Evolutionary conservation across 306 rosid species (phyloP).

Genomic region (Prunus davidiana): DNA sequence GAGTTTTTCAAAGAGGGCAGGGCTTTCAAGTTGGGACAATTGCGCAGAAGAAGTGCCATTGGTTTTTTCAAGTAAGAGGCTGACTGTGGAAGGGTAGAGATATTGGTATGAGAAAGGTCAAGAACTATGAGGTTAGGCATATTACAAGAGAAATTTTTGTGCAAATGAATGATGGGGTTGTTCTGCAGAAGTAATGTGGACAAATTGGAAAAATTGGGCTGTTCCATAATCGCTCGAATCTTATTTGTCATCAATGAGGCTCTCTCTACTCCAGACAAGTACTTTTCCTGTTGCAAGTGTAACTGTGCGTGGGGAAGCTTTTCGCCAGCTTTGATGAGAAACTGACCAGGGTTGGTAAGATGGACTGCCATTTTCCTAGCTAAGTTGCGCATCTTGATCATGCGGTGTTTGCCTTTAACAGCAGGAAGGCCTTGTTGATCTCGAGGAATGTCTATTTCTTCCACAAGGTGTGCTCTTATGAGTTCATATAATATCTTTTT

Average conservation of each 20-base stretch:
- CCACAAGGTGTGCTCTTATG: neutral
- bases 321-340: neutral
- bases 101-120: neutral
- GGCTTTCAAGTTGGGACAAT: neutral
- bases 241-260: neutral
- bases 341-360: neutral
- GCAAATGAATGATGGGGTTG: neutral
- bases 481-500: neutral
- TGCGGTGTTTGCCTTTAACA: neutral
- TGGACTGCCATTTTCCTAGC: neutral
- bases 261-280: neutral
- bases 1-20: neutral
- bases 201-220: neutral
- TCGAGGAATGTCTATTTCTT: neutral
- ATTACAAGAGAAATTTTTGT: neutral
- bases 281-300: neutral
- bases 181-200: slow-evolving; percentile 2
- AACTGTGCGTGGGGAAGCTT: neutral
- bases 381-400: neutral
- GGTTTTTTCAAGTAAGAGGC: neutral
- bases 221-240: neutral
- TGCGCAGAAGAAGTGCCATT: neutral
- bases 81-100: neutral
- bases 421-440: too few species aligned
- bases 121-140: slow-evolving; percentile 3